These are phyloP conservation scores for Aristolochia californica DNA, from an alignment of 164 flowering plant species.

Conservation along the genomic window DNA sequence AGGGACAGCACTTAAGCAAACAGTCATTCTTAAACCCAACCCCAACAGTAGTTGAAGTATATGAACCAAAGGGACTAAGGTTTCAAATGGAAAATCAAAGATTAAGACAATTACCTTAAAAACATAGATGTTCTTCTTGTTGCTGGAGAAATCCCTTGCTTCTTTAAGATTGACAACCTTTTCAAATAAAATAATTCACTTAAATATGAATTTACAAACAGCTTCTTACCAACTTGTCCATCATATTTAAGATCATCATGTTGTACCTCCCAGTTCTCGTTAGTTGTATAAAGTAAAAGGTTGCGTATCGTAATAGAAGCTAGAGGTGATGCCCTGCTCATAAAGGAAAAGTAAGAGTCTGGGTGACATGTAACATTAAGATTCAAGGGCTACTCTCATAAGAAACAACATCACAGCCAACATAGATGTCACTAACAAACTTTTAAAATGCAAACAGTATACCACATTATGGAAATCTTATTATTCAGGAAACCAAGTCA, in stretches of 20 bases:
- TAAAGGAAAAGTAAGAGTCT: neutral
- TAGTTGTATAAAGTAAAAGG: slow-evolving; percentile 75
- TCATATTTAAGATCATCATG: neutral
- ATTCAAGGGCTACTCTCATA: no score
- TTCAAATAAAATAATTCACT: slow-evolving; percentile 5
- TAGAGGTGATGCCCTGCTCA: slow-evolving; percentile 75
- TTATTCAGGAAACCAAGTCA: no score
- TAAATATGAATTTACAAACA: slow-evolving; percentile 5
- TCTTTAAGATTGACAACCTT: slow-evolving; percentile 96
- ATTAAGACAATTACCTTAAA: slow-evolving; percentile 55
- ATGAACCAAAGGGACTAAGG: no score
- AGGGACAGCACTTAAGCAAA: no score
- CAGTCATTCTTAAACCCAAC: no score
- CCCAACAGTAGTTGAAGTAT: no score
- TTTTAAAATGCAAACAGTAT: no score
- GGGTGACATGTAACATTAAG: no score
- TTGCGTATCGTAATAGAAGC: slow-evolving; percentile 92
- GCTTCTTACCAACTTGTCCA: neutral
- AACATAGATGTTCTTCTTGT: slow-evolving; percentile 68
- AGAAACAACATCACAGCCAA: no score
- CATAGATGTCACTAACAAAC: no score
- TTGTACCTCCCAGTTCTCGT: slow-evolving; percentile 87
- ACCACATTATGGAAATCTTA: no score
- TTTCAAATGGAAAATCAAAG: no score
- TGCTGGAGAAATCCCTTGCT: slow-evolving; percentile 78